These are phyloP conservation scores for Lippia alba DNA, from an alignment of 305 asterid species.

Conservation along the genomic window DNA sequence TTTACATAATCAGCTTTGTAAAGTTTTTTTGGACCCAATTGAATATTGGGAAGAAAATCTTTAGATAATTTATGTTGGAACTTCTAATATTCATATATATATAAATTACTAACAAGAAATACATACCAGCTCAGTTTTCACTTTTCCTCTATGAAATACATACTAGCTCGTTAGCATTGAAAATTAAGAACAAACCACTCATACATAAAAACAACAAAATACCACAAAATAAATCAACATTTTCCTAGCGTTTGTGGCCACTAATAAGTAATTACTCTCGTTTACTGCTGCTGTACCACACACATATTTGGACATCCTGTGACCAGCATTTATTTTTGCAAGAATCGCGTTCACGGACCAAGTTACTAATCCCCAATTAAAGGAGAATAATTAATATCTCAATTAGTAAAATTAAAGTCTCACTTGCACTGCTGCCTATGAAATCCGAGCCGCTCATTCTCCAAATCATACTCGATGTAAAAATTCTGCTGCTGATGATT, in stretches of 20 bases:
- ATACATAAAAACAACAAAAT: no score
- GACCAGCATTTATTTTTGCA: constrained; percentile 12
- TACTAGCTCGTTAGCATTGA: neutral
- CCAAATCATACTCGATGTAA: constrained; percentile 66
- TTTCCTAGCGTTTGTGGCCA: constrained; percentile 2
- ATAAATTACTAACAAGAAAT: no score
- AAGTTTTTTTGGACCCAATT: no score
- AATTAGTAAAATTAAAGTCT: neutral
- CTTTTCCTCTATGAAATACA: no score
- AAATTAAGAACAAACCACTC: neutral
- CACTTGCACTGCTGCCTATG: constrained; percentile 42
- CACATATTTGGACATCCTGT: neutral
- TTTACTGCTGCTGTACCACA: no score
- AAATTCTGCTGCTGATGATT: constrained; percentile 71
- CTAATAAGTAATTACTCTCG: neutral
- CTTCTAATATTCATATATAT: no score
- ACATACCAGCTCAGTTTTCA: no score
- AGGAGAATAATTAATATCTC: neutral
- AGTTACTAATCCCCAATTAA: neutral
- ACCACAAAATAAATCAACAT: no score
- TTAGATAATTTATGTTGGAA: no score
- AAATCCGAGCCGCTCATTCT: constrained; percentile 59
- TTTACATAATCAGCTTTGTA: no score
- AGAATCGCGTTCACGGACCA: neutral
- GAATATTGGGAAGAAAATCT: no score